Evolutionary conservation across 2,329 filamentous ascomycete species (phyloP), one percentile per base, ranked within the genome.

Genomic region (Aspergillaceae sp.): DNA sequence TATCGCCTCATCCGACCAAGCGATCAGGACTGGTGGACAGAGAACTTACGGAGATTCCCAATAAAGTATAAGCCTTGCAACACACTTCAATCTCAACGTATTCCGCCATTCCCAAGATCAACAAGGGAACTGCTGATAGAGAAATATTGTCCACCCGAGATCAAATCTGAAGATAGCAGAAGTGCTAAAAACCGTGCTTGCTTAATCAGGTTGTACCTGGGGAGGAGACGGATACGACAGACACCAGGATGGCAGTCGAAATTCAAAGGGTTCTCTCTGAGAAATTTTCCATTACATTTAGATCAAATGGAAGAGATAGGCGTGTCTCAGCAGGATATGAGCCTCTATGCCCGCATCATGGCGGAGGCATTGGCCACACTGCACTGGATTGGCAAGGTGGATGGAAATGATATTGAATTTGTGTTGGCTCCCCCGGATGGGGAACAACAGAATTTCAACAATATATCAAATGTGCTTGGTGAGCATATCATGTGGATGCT

Each of bases 351-450:
- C 0, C 44, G 45, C 1, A 58, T 61, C 0, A 77, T 80, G 68
- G 78, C 72, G 0, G 66, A 74, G 3, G 64, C 70, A 0, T 64
- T 80, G 0, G 75, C 77, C 0, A 61, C 73, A 2, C 59, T 80
- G 43, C 71, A 77, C 48, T 81, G 74, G 76, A 40, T 52, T 1
- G 70, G 64, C 0, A 49, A 60, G 7, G 55, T 77, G 0, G 75
- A 80, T 50, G 76, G 69, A 0, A 73, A 73, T 33, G 76, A 78
- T 40, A 66, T 81, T 2, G 75, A 81, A 42, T 80, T 79, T 51
- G 77, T 80, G 0, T 66, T 80, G 2, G 65, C 57, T 0, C 47
- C 56, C 2, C 50, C 48, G 2, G 42, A 48, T 4, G 26, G 8
- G 9, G 8, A 8, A 4, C 6, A 4, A 3, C 19, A 26, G 19